Evolutionary conservation across 352 stramenopile species (phyloP).

Genomic region (Pythium rhizo-oryzae): DNA sequence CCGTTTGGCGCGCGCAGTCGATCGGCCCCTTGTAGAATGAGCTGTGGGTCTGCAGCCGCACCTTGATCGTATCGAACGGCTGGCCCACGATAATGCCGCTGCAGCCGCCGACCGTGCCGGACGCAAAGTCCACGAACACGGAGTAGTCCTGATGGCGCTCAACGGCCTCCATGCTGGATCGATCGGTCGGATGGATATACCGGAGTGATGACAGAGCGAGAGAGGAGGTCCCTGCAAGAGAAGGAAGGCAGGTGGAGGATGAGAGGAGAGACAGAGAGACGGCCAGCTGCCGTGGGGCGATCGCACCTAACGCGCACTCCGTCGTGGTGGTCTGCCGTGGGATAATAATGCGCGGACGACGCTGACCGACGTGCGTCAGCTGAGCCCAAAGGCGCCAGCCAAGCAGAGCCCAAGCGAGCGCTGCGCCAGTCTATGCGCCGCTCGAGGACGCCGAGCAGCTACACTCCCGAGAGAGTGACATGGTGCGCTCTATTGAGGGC

Average conservation of each 20-base stretch:
- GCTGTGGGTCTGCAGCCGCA: constrained; percentile 62
- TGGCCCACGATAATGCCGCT: constrained; percentile 62
- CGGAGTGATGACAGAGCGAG: background rate
- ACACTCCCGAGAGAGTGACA: constrained; percentile 13
- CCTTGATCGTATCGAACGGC: constrained; percentile 69
- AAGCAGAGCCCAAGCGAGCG: background rate
- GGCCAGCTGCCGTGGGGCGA: background rate
- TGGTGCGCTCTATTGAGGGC: background rate
- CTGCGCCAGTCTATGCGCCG: constrained; percentile 15
- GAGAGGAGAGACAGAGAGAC: background rate
- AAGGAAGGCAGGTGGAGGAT: background rate
- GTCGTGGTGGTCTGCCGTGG: background rate
- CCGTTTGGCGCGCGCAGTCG: constrained; percentile 48
- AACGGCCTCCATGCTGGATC: constrained; percentile 25
- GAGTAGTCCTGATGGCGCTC: constrained; percentile 46
- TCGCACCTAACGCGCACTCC: background rate
- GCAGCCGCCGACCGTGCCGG: constrained; percentile 50
- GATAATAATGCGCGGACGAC: constrained; percentile 4
- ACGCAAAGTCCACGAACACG: constrained; percentile 55
- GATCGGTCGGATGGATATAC: no score
- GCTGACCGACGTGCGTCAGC: constrained; percentile 15
- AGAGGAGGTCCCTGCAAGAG: background rate
- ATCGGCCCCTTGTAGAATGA: constrained; percentile 56
- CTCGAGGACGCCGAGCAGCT: background rate
- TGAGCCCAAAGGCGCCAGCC: constrained; percentile 7